Base-by-base conservation (phyloP, 306 rosid genomes). In the Quercus parvula region DNA sequence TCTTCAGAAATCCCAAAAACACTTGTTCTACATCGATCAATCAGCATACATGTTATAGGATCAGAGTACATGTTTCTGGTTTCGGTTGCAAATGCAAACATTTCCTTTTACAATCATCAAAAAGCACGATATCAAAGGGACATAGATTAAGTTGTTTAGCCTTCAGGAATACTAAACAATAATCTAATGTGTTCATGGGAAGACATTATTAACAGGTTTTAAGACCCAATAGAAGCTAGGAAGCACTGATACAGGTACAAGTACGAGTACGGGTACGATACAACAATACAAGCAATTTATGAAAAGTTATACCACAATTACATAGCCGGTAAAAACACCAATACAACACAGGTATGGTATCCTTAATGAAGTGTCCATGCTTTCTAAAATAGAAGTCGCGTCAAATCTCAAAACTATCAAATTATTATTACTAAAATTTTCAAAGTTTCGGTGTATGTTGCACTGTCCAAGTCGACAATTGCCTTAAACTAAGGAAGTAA, bases 401-500 rank as follows among this genome's bases (percentile, higher is more conserved):
- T 22, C 14, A 41, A 30, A 79, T 59, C 71, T 22, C 22, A 41
- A 17, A 75, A 68, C 71, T 33, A 28, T 3, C 31, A 33, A 9
- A 27, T 52, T 52, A 25, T 69, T 55, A 46, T 25, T 56, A 12
- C 54, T 49, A 12, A 49, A 49, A 49, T 49, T 49, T 49, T 49
- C 54, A 49, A 49, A 13, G 0, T 49, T 49, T 49, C 17, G 17
- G 54, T 58, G 30, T 24, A n/a, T 20, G 28, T 58, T 58, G 12
- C 13, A 58, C 30, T 5, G 27, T 58, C 27, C 27, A 3, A 58
- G 27, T 58, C 30, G 25, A 58, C 64, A 6, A 18, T 54, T 70
- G 56, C 63, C 44, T 75, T 27, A 12, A 73, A 76, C 25, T 73
- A 62, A 74, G 20, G 31, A 73, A 76, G n/a, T 73, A 62, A 74